Evolutionary conservation across 1,139 yeast species (phyloP).

Genomic region (Saccharomyces hybrid): DNA sequence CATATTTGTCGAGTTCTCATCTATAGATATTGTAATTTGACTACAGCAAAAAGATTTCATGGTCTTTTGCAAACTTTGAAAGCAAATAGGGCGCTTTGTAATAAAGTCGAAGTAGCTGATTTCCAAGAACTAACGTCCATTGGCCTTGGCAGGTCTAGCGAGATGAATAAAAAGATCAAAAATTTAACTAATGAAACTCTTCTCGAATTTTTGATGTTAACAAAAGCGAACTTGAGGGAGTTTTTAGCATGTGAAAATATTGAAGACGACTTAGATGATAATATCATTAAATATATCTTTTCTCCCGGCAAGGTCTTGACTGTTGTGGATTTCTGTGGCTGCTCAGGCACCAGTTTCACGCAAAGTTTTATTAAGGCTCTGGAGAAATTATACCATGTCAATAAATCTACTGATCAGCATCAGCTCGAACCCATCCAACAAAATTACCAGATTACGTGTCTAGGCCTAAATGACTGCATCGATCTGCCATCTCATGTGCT

Average conservation of each 20-base stretch:
- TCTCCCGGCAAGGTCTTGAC: constrained; percentile 53
- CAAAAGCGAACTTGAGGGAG: constrained; percentile 64
- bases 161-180: constrained; percentile 85
- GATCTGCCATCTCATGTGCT: constrained; percentile 56
- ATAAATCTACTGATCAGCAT: constrained; percentile 5
- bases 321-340: constrained; percentile 84
- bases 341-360: constrained; percentile 58
- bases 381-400: constrained; percentile 18
- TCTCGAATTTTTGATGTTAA: constrained; percentile 47
- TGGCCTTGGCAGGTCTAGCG: constrained; percentile 81
- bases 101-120: constrained; percentile 68
- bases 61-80: constrained; percentile 55
- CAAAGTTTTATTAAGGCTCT: constrained; percentile 43
- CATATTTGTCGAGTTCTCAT: constrained; percentile 32
- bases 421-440: constrained; percentile 21
- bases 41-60: constrained; percentile 76
- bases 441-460: constrained; percentile 37
- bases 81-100: constrained; percentile 46
- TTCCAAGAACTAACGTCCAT: constrained; percentile 85
- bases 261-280: constrained; percentile 69
- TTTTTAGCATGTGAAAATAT: constrained; percentile 80
- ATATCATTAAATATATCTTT: constrained; percentile 52
- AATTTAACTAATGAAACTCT: constrained; percentile 78
- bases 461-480: constrained; percentile 85
- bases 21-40: constrained; percentile 42